Conservation (phyloP, 2,329 filamentous ascomycete genomes). For the Colletotrichum filicis region DNA sequence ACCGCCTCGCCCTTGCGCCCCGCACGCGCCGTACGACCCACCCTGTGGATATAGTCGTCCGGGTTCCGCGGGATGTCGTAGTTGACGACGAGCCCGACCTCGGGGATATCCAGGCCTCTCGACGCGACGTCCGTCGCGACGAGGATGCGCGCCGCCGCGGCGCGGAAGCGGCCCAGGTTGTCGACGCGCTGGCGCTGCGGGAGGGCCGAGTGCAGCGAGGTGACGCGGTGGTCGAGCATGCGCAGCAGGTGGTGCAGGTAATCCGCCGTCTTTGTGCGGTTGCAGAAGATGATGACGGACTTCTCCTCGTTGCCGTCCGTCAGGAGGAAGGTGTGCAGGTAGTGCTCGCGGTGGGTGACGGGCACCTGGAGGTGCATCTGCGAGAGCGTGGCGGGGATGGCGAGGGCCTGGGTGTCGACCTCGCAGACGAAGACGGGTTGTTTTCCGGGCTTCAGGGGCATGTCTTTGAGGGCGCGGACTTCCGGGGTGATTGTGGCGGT, state of each 20-base stretch:
- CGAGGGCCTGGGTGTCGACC: conserved; percentile 78
- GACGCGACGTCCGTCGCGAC: conserved; percentile 96
- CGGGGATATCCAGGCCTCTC: conserved; percentile 93
- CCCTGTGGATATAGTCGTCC: conserved; percentile 96
- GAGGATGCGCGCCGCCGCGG: conserved; percentile 86
- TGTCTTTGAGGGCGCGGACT: conserved; percentile 85
- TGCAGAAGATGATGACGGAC: conserved; percentile 93
- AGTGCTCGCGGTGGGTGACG: conserved; percentile 93
- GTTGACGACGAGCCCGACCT: conserved; percentile 90
- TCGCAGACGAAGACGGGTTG: conserved; percentile 90
- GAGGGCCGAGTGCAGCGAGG: conserved; percentile 88
- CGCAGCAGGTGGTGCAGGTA: conserved; percentile 90
- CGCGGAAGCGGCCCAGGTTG: conserved; percentile 92
- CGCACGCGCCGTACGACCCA: conserved; percentile 94
- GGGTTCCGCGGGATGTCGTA: conserved; percentile 97
- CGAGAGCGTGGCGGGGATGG: conserved; percentile 81
- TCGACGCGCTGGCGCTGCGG: conserved; percentile 86
- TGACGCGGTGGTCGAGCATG: conserved; percentile 88
- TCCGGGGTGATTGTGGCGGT: conserved; percentile 96
- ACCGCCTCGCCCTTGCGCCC: conserved; percentile 85
- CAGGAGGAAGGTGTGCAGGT: conserved; percentile 87
- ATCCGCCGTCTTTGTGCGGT: conserved; percentile 88
- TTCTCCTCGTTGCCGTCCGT: conserved; percentile 81
- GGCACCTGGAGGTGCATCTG: conserved; percentile 91
- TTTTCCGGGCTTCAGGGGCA: conserved; percentile 75